A percentile compares a stretch with the other conserved stretches of the same genome.
These are phyloP conservation scores for Geosmithia putterillii DNA, from an alignment of 2,329 filamentous ascomycete genomes.

Conservation along the genomic window DNA sequence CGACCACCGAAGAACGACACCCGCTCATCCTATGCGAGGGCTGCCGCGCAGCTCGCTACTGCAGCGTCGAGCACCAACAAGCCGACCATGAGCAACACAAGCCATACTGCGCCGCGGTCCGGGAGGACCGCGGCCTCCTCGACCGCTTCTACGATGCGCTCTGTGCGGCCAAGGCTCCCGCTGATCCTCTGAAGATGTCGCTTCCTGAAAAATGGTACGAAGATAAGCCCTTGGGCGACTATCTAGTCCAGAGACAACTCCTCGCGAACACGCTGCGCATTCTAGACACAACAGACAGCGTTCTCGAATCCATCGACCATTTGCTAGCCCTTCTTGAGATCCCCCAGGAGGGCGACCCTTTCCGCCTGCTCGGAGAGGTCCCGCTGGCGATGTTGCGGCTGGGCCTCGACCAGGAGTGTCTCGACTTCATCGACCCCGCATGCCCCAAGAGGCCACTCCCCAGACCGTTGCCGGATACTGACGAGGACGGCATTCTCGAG, in stretches of 20 bases:
- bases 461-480: neutral
- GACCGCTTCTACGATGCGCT: no score
- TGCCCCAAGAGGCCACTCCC: neutral
- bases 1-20: neutral
- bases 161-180: neutral
- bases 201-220: neutral
- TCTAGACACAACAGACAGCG: neutral
- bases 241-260: neutral
- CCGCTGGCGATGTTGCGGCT: neutral
- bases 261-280: neutral
- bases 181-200: no score
- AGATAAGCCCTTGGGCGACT: no score
- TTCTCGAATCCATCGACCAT: neutral
- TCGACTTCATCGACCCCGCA: neutral
- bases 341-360: no score
- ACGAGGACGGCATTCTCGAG: neutral
- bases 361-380: neutral
- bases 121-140: neutral
- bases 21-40: neutral
- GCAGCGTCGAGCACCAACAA: neutral
- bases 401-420: neutral
- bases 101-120: neutral
- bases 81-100: neutral
- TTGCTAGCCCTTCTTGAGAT: neutral
- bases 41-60: neutral